Percentiles rank a stretch among this genome's conserved stretches.
phyloP scores from a whole-genome alignment of 345 rosid species.

The Nasturtium officinale region DNA sequence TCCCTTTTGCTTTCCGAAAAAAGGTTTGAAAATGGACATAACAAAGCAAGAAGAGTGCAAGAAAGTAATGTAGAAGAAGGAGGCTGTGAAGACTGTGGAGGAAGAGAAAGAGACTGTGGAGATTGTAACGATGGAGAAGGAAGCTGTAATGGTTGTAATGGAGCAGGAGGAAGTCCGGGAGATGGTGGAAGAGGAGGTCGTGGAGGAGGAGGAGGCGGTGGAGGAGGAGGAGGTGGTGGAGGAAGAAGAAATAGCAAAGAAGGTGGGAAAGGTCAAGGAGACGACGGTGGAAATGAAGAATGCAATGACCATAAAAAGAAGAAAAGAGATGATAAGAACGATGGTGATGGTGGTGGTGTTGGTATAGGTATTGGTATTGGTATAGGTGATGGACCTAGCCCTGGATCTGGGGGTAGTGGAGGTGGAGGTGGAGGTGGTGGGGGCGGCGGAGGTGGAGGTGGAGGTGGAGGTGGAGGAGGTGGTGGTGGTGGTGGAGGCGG shows the following conservation, averaged over 20 bases:
- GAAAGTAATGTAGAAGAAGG: conserved; percentile 22
- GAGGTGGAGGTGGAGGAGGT: background rate
- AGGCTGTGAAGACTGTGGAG: conserved; percentile 14
- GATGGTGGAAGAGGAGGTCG: conserved; percentile 15
- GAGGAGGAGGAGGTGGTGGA: background rate
- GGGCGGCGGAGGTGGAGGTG: background rate
- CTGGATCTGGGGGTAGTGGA: conserved; percentile 15
- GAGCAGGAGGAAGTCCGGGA: conserved; percentile 23
- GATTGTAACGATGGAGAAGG: conserved; percentile 10
- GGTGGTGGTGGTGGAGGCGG: conserved; percentile 5
- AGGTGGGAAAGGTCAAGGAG: conserved; percentile 8
- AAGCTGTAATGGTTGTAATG: conserved; percentile 26
- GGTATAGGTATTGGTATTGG: conserved; percentile 32
- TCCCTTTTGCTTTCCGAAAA: background rate
- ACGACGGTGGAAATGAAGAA: conserved; percentile 30
- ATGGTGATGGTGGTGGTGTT: conserved; percentile 9
- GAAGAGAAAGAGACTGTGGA: conserved; percentile 28
- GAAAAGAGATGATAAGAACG: conserved; percentile 26
- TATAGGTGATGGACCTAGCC: conserved; percentile 31
- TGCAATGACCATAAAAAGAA: conserved; percentile 33
- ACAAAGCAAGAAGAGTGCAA: conserved; percentile 30
- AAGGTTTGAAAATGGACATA: conserved; percentile 11
- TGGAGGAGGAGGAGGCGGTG: conserved; percentile 12
- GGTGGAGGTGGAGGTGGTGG: conserved; percentile 24
- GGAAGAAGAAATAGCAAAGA: background rate